Evolutionary conservation across 148 eudicot genomes (phyloP).

Genomic region (Nyssa sinensis): DNA sequence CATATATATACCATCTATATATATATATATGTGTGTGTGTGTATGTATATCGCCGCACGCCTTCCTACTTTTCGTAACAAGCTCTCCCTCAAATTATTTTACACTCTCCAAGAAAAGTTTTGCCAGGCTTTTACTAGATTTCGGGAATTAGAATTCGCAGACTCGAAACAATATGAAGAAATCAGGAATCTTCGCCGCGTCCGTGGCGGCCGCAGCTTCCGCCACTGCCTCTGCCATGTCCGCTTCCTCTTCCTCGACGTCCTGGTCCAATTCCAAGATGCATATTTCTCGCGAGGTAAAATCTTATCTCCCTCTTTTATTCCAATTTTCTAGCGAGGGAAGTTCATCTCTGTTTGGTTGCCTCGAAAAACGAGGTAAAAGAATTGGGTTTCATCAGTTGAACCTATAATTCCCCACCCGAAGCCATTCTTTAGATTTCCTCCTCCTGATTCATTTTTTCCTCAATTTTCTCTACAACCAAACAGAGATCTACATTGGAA

Average conservation of each 20-base stretch:
- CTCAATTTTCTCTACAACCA: not conserved
- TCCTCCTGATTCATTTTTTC: not conserved
- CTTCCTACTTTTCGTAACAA: not conserved
- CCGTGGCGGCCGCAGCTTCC: constrained; percentile 16
- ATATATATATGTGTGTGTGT: too few species aligned
- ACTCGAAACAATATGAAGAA: constrained; percentile 1
- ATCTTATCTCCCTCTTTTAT: not conserved
- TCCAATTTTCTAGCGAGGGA: not conserved
- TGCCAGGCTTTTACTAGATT: not conserved
- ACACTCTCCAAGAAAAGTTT: not conserved
- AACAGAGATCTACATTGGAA: not conserved
- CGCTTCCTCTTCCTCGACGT: not conserved
- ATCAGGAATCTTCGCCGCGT: constrained; percentile 10
- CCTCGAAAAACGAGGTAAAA: constrained; percentile 1
- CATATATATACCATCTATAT: not conserved
- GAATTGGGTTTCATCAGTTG: not conserved
- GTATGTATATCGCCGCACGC: not conserved
- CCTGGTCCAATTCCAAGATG: not conserved
- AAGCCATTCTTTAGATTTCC: too few species aligned
- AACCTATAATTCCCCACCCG: too few species aligned
- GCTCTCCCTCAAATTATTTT: not conserved
- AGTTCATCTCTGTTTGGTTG: not conserved
- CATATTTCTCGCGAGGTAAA: constrained; percentile 4
- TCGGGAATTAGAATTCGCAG: not conserved
- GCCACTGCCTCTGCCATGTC: constrained; percentile 2